Conservation (phyloP, 345 rosid species). For the Gossypioides kirkii region DNA sequence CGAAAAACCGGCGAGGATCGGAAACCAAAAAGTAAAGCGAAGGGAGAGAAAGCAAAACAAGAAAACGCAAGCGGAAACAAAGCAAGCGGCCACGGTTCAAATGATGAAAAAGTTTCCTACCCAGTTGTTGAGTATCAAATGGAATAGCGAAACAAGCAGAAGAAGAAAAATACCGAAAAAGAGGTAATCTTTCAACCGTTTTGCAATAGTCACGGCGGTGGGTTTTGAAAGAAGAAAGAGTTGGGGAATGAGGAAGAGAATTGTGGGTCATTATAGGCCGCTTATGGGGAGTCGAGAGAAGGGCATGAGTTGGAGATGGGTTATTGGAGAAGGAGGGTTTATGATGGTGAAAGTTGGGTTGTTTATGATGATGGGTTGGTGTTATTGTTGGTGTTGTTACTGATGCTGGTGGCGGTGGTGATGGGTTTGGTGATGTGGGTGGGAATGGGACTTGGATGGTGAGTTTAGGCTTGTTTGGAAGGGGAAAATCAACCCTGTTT, state of each 20-base stretch:
- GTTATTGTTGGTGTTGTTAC: not conserved
- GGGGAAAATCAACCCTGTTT: slow-evolving; percentile 10
- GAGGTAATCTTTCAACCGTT: slow-evolving; percentile 12
- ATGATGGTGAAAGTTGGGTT: slow-evolving; percentile 23
- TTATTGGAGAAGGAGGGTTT: slow-evolving; percentile 17
- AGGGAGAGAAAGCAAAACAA: slow-evolving; percentile 48
- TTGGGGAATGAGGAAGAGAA: slow-evolving; percentile 28
- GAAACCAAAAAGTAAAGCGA: slow-evolving; percentile 40
- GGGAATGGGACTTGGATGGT: slow-evolving; percentile 31
- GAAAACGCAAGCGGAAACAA: slow-evolving; percentile 46
- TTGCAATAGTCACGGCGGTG: slow-evolving; percentile 7
- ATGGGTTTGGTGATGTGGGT: slow-evolving; percentile 22
- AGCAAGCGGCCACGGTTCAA: slow-evolving; percentile 50
- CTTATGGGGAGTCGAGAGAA: slow-evolving; percentile 42
- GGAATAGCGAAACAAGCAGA: slow-evolving; percentile 29
- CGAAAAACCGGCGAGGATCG: slow-evolving; percentile 27
- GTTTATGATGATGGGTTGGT: not conserved
- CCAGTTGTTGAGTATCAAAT: slow-evolving; percentile 27
- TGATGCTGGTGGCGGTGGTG: not conserved
- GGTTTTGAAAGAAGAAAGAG: slow-evolving; percentile 30
- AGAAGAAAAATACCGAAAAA: slow-evolving; percentile 19
- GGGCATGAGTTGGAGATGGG: slow-evolving; percentile 19
- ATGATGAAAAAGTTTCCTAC: slow-evolving; percentile 35
- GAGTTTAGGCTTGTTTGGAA: slow-evolving; percentile 35
- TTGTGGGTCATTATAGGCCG: slow-evolving; percentile 41